Conservation (phyloP, 441 rosid species). For the Raphanus hybrid region DNA sequence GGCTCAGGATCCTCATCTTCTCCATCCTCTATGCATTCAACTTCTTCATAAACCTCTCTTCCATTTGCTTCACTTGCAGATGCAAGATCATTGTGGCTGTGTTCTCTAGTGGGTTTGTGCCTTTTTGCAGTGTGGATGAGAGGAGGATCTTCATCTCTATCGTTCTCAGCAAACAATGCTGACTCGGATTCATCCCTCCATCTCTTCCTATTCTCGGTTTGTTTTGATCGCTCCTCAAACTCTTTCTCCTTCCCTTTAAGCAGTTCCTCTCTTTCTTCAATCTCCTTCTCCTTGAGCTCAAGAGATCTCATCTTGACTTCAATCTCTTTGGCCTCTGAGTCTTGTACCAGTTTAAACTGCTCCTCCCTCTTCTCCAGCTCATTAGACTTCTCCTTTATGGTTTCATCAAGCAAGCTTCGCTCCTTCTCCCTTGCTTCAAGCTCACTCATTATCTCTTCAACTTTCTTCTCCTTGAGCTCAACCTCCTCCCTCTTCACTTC, state of each 20-base stretch:
- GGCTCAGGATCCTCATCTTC: background rate
- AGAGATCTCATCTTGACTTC: background rate
- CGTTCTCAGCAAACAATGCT: background rate
- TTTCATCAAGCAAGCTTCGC: background rate
- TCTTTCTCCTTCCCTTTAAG: background rate
- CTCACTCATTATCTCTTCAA: slow-evolving; percentile 7
- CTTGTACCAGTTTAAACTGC: too few relatives aligned
- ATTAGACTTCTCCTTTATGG: background rate
- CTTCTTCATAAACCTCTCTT: background rate
- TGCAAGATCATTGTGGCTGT: background rate
- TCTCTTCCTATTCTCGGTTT: background rate
- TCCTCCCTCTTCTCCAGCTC: background rate
- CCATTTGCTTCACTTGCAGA: background rate
- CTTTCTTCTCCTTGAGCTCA: slow-evolving; percentile 7
- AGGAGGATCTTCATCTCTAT: background rate
- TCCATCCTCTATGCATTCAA: background rate
- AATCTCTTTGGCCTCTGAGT: background rate
- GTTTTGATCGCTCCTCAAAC: background rate
- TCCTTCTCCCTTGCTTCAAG: background rate
- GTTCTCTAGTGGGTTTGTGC: background rate
- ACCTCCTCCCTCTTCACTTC: background rate
- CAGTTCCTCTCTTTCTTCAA: background rate
- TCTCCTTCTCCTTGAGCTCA: background rate
- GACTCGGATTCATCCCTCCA: background rate
- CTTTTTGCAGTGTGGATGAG: background rate